A percentile compares a stretch with the other conserved stretches of the same genome.
Evolutionary conservation across 257 asterid species (phyloP).

Genomic region (Osmanthus fragrans): DNA sequence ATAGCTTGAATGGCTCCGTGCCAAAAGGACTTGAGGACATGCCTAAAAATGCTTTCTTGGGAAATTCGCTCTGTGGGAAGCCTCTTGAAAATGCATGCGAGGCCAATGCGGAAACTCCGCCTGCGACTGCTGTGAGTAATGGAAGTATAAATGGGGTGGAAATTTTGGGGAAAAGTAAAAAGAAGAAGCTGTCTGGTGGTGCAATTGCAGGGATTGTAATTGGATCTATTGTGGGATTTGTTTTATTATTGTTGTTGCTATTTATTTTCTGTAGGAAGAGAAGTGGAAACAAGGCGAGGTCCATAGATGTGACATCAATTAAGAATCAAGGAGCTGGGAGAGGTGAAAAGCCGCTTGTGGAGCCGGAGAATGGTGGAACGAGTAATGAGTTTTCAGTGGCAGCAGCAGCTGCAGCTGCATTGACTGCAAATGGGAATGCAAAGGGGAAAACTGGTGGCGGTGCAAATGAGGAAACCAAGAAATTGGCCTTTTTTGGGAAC

Average conservation of each 20-base stretch:
- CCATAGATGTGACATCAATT: slow-evolving; percentile 48
- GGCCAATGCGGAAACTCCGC: slow-evolving; percentile 34
- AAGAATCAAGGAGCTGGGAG: slow-evolving; percentile 52
- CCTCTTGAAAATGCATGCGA: slow-evolving; percentile 60
- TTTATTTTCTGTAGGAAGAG: slow-evolving; percentile 65
- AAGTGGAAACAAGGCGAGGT: slow-evolving; percentile 49
- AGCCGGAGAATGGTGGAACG: slow-evolving; percentile 39
- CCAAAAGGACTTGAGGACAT: slow-evolving; percentile 53
- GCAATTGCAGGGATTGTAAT: slow-evolving; percentile 80
- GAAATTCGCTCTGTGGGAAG: slow-evolving; percentile 69
- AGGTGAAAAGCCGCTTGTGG: slow-evolving; percentile 41
- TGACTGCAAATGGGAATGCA: slow-evolving; percentile 32
- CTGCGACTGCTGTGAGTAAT: slow-evolving; percentile 31
- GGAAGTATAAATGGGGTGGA: slow-evolving; percentile 14
- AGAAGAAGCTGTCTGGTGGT: slow-evolving; percentile 59
- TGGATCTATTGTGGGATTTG: slow-evolving; percentile 63
- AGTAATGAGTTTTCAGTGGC: slow-evolving; percentile 45
- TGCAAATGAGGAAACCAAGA: slow-evolving; percentile 36
- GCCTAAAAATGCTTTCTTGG: slow-evolving; percentile 50
- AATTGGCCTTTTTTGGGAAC: slow-evolving; percentile 49
- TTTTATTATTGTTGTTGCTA: slow-evolving; percentile 46
- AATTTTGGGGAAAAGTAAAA: slow-evolving; percentile 20
- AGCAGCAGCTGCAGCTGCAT: slow-evolving; percentile 42
- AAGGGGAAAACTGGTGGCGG: slow-evolving; percentile 20
- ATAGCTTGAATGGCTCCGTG: slow-evolving; percentile 63